Base-by-base conservation (phyloP, 306 rosid species). In the Rosa rugosa region DNA sequence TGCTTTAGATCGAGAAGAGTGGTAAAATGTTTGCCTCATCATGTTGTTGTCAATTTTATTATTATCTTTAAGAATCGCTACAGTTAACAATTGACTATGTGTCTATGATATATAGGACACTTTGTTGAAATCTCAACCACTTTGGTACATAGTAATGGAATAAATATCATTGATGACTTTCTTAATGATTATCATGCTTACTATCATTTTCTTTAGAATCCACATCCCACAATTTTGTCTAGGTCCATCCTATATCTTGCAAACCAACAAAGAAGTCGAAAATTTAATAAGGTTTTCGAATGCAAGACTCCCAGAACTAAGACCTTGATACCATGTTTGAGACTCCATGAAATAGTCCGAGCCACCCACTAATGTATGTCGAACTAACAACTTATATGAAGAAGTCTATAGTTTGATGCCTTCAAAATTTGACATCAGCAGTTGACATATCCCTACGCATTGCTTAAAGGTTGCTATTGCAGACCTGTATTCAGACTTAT, bases 181-280 rank as follows among this genome's bases (percentile, higher is more conserved):
- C 57, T 27, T 72, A 10, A 56, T 13, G 8, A 20, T 69, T 13
- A 46, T 34, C 12, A 59, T 14, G 56, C 46, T 27, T 22, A 36
- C 11, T 23, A 70, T 69, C 17, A 69, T 83, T 70, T 83, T 71
- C 66, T 7, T 50, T 42, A 69, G 51, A 74, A 79, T 82, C 79
- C 76, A 27, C 72, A 20, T 18, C 47, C 72, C 80, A 22, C 66
- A 20, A 49, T 22, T 44, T 68, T 42, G 13, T 65, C 46, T 36
- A 36, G 46, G 23, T 36, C 25, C 25, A 66, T 17, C 47, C 1
- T 66, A 17, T 5, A 36, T 34, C 44, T 65, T 66, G 69, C 69
- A 63, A 31, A 34, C 25, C 22, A 36, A 66, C 7, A 66, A 66
- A 16, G 25, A 66, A 36, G 71, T 34, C 10, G 44, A 13, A 64